Conservation (phyloP, 2,329 filamentous ascomycete genomes). For the Ceratocystis diversiconidia region DNA sequence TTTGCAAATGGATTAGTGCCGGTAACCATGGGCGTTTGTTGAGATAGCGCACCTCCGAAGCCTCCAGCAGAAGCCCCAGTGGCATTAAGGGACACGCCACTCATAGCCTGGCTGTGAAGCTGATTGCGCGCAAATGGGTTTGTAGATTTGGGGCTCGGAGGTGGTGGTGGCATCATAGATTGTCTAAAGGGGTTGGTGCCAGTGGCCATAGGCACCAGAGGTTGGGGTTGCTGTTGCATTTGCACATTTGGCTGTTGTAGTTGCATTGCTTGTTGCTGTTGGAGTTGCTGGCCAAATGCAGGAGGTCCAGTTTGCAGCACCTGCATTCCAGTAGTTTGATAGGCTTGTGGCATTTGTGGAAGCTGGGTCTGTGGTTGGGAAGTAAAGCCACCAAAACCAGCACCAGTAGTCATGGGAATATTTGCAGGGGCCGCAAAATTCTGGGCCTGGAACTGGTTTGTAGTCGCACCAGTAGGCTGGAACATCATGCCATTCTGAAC, state of each 20-base stretch:
- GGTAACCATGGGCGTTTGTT: conserved; percentile 36
- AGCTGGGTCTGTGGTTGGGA: conserved; percentile 25
- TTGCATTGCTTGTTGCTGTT: conserved; percentile 21
- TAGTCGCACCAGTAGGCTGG: conserved; percentile 22
- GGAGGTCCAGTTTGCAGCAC: conserved; percentile 2
- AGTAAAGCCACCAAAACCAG: conserved; percentile 18
- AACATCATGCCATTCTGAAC: conserved; percentile 20
- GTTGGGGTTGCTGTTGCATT: conserved; percentile 27
- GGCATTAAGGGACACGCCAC: conserved; percentile 13
- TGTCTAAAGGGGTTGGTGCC: conserved; percentile 84
- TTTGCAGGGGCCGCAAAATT: conserved; percentile 16
- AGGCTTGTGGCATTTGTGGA: conserved; percentile 20
- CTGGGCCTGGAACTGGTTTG: conserved; percentile 20
- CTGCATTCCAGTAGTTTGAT: conserved; percentile 23
- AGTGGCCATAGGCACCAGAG: conserved; percentile 23
- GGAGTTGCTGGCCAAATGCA: conserved; percentile 23
- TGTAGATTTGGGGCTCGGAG: conserved; percentile 53
- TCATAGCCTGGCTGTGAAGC: conserved; percentile 20
- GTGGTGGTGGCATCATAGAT: conserved; percentile 52
- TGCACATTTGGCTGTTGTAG: conserved; percentile 24
- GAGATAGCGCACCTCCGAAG: conserved; percentile 23
- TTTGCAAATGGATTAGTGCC: conserved; percentile 46
- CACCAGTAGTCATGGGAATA: conserved; percentile 19
- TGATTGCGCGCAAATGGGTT: conserved; percentile 66
- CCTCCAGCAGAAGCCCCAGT: conserved; percentile 1